A percentile compares a stretch with the other conserved stretches of the same genome.
Evolutionary conservation across 805 yeast genomes (phyloP).

Genomic region (Myxozyma mucilagina): DNA sequence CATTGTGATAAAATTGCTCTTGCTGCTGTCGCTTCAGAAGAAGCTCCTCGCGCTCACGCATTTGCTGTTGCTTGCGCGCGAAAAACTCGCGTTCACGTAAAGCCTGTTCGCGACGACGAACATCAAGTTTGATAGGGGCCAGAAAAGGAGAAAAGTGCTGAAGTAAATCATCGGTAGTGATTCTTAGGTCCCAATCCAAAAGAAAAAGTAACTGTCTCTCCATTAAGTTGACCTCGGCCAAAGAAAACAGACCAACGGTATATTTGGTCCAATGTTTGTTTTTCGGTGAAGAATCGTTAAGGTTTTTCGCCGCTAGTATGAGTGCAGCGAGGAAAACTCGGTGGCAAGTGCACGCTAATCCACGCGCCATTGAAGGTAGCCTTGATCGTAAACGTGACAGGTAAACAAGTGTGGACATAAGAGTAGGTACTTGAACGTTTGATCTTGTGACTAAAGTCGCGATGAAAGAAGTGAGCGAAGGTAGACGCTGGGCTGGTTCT

Average conservation of each 20-base stretch:
- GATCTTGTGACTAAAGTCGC: slow-evolving; percentile 71
- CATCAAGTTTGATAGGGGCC: slow-evolving; percentile 63
- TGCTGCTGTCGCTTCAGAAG: background rate
- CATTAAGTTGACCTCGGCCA: slow-evolving; percentile 82
- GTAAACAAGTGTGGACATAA: slow-evolving; percentile 89
- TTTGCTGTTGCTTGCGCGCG: slow-evolving; percentile 12
- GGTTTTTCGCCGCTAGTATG: slow-evolving; percentile 85
- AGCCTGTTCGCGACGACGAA: slow-evolving; percentile 36
- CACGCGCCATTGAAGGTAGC: slow-evolving; percentile 84
- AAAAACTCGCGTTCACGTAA: slow-evolving; percentile 24
- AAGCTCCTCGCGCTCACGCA: slow-evolving; percentile 13
- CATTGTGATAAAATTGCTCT: slow-evolving; percentile 11
- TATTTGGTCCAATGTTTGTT: slow-evolving; percentile 95
- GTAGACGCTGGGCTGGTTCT: slow-evolving; percentile 35
- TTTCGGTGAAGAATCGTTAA: slow-evolving; percentile 92
- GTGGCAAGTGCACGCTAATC: slow-evolving; percentile 88
- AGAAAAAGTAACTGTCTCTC: slow-evolving; percentile 83
- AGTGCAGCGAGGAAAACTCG: slow-evolving; percentile 87
- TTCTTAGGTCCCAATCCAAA: slow-evolving; percentile 80
- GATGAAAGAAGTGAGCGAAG: slow-evolving; percentile 64
- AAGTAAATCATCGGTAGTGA: slow-evolving; percentile 68
- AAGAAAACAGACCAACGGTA: slow-evolving; percentile 77
- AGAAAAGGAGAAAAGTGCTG: slow-evolving; percentile 73
- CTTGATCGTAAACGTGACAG: slow-evolving; percentile 71
- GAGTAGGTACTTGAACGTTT: slow-evolving; percentile 90